Conservation (phyloP, 2,329 filamentous ascomycete genomes). For the Cercospora sp. region DNA sequence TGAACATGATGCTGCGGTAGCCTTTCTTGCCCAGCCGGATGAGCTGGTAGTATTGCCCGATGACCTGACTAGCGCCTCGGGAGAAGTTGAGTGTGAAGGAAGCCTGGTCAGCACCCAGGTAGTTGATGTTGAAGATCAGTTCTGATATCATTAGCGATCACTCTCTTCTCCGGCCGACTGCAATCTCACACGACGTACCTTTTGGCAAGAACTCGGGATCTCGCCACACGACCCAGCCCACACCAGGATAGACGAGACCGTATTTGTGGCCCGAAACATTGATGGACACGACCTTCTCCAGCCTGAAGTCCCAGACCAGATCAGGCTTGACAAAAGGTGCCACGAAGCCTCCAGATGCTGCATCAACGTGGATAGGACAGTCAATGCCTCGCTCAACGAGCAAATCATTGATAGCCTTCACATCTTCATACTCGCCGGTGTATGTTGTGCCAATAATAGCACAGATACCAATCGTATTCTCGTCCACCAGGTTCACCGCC, state of each 20-base stretch:
- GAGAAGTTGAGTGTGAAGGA: slow-evolving; percentile 98
- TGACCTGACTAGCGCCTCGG: slow-evolving; percentile 90
- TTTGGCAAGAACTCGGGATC: slow-evolving; percentile 78
- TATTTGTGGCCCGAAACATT: slow-evolving; percentile 94
- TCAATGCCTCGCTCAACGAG: slow-evolving; percentile 73
- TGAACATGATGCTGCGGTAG: slow-evolving; percentile 90
- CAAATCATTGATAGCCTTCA: slow-evolving; percentile 87
- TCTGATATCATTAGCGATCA: slow-evolving; percentile 49
- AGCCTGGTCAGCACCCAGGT: slow-evolving; percentile 90
- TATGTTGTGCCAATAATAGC: slow-evolving; percentile 90
- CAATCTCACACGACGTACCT: slow-evolving; percentile 26
- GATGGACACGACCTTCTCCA: slow-evolving; percentile 86
- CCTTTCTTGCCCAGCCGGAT: slow-evolving; percentile 91
- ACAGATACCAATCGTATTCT: slow-evolving; percentile 86
- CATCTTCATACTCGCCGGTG: slow-evolving; percentile 93
- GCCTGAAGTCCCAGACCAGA: slow-evolving; percentile 87
- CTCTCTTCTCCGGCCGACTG: not conserved
- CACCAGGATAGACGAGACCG: slow-evolving; percentile 78
- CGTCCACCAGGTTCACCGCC: slow-evolving; percentile 62
- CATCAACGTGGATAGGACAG: slow-evolving; percentile 88
- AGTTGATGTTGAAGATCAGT: slow-evolving; percentile 99
- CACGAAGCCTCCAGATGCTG: slow-evolving; percentile 88
- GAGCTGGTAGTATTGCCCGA: slow-evolving; percentile 96
- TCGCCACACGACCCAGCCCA: slow-evolving; percentile 93
- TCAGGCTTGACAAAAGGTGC: slow-evolving; percentile 85